A percentile compares a stretch with the other conserved stretches of the same genome.
phyloP scores from a whole-genome alignment of 2,329 filamentous ascomycete species.

The Sporothrix euskadiensis region DNA sequence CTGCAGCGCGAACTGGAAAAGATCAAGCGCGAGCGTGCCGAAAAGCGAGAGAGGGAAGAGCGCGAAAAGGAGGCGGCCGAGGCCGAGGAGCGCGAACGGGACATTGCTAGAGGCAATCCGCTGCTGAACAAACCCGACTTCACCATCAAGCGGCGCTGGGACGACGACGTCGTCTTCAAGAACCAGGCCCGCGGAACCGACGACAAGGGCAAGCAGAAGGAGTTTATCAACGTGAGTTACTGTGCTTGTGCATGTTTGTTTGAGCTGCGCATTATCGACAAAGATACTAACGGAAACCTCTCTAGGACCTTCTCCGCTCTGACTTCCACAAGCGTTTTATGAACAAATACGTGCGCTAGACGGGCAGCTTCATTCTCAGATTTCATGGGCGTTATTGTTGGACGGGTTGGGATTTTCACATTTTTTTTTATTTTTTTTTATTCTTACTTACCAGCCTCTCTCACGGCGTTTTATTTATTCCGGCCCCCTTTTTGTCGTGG shows the following conservation, averaged over 20 bases:
- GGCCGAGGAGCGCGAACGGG: slow-evolving; percentile 77
- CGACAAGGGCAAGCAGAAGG: slow-evolving; percentile 81
- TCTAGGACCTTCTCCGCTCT: slow-evolving; percentile 78
- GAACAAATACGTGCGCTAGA: slow-evolving; percentile 63
- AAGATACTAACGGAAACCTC: neutral
- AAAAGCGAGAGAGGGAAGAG: slow-evolving; percentile 80
- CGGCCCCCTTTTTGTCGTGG: neutral
- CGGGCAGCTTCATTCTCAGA: no score
- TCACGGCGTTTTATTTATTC: neutral
- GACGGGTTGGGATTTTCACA: neutral
- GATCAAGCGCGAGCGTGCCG: slow-evolving; percentile 82
- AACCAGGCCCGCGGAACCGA: slow-evolving; percentile 96
- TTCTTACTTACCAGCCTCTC: neutral
- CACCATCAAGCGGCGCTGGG: slow-evolving; percentile 89
- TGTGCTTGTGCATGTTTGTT: no score
- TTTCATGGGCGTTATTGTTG: neutral
- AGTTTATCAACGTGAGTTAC: slow-evolving; percentile 82
- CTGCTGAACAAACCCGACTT: slow-evolving; percentile 87
- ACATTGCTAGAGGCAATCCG: slow-evolving; percentile 91
- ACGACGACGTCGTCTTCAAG: slow-evolving; percentile 98
- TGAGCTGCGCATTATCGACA: neutral
- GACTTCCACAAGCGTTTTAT: slow-evolving; percentile 99
- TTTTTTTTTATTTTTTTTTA: neutral
- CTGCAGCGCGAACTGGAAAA: slow-evolving; percentile 91
- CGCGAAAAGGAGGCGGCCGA: slow-evolving; percentile 77